Evolutionary conservation across 2,329 filamentous ascomycete genomes (phyloP), one percentile per base, ranked within the genome.

Genomic region (Fusarium proliferatum): DNA sequence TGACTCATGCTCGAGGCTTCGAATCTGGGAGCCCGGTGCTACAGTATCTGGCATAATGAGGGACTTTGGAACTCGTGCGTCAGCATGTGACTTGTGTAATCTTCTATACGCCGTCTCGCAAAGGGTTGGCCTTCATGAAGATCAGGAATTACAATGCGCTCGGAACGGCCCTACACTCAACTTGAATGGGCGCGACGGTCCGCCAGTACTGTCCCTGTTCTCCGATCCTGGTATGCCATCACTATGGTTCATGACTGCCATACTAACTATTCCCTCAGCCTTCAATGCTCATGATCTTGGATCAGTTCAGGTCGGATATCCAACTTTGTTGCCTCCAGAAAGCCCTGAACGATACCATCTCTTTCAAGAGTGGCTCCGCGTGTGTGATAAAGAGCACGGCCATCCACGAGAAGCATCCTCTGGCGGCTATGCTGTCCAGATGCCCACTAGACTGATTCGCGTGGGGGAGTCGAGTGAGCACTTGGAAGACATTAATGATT

Each of bases 191-290:
- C 19, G 3, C 6, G 26, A 43, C 0, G 38, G 38, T 3, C 11
- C 6, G 8, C 38, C 52, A 8, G 19, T 56, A 1, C 19, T 56
- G 19, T 56, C 52, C 12, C 21, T 56, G 6, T 56, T 56, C 28
- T 42, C 52, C 2, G 36, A 56, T 10, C 52, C 52, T 6, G 26
- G 52, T 56, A 43, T 5, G 38, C 33, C 10, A 5, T 30, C 9
- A 23, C 10, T 6, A 12, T 8, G 5, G 5, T 6, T 43, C 9
- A 19, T 9, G n/a, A 12, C 0, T 17, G 16, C 8, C 10, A 5
- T 30, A 19, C 38, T 42, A 6, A 56, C 13, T 10, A 19, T n/a
- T 4, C 3, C 13, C 0, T 2, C 4, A 56, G 52, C 36, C 3
- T 43, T 23, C 11, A 6, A 43, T 23, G 2, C 3, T 13, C 3